Base-by-base conservation (phyloP, 352 stramenopile genomes). In the Globisporangium lucens region DNA sequence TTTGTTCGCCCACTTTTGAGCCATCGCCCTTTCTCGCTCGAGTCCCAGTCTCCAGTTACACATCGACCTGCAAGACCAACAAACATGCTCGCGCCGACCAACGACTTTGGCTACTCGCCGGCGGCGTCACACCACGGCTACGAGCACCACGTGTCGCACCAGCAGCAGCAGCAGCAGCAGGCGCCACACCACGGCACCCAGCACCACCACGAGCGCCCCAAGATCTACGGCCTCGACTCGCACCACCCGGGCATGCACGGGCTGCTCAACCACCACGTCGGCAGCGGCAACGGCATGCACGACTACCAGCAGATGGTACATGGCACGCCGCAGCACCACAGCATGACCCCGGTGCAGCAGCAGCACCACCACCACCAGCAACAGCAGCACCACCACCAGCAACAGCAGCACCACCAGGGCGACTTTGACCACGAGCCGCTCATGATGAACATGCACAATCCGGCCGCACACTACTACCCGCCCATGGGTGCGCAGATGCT, bases 71-170 rank as follows among this genome's bases (percentile, higher is more conserved):
- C 56, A 24, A 43, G 22, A 27, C 24, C 24, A 46, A 63, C 12
- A 20, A 67, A 65, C 62, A 77, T 79, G 71, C 65, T 76, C 29
- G 80, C 83, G 61, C 72, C 80, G n/a, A 68, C 77, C 24, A 89
- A 80, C 74, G 79, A 90, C 75, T 90, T 86, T 74, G 79, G 76
- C 65, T 90, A 90, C 82, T 82, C 79, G 61, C 68, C 78, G 0
- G 36, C 63, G 0, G 61, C 46, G 20, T 47, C 62, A n/a, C 66
- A 70, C 56, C 36, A 56, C 33, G n/a, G 47, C 43, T 51, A 51
- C 17, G 43, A 51, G 43, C 36, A 43, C 57, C 75, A 80, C 68
- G 66, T 75, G 3, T 29, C 68, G 27, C 71, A 74, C 43, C 61
- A 66, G 36, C 63, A 67, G 55, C 63, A 74, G 36, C 63, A 74